phyloP scores from a whole-genome alignment of 169 alveolate genomes.

The Plasmodium fragile region DNA sequence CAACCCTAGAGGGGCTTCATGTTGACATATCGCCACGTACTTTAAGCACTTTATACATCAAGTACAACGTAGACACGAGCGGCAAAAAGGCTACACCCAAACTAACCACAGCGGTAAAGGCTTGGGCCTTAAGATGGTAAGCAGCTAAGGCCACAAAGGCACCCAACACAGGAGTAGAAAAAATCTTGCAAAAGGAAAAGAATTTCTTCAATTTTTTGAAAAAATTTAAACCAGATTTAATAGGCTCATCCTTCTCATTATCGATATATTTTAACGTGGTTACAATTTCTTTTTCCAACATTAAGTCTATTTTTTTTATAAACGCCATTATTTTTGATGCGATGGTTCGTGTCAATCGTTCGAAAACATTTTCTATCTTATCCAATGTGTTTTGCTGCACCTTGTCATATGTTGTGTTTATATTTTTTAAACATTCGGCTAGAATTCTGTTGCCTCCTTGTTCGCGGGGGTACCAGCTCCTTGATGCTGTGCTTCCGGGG shows the following conservation, averaged over 20 bases:
- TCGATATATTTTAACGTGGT: constrained; percentile 26
- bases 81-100: background rate
- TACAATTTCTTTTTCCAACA: constrained; percentile 39
- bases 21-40: constrained; percentile 6
- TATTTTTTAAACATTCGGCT: background rate
- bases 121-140: constrained; percentile 19
- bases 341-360: background rate
- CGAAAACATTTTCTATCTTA: constrained; percentile 31
- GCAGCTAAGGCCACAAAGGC: background rate
- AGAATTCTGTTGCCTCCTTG: background rate
- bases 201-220: constrained; percentile 11
- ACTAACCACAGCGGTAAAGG: background rate
- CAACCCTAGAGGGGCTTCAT: background rate
- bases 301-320: constrained; percentile 25
- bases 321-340: constrained; percentile 14
- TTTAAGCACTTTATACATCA: constrained; percentile 22
- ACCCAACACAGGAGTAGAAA: constrained; percentile 41
- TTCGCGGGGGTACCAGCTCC: background rate
- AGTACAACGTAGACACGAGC: background rate
- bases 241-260: constrained; percentile 18
- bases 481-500: background rate
- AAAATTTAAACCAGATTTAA: constrained; percentile 33
- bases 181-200: constrained; percentile 17
- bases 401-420: background rate
- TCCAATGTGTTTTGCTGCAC: constrained; percentile 24